phyloP scores from a whole-genome alignment of 2,329 filamentous ascomycete genomes.

The Rasamsonia emersonii region DNA sequence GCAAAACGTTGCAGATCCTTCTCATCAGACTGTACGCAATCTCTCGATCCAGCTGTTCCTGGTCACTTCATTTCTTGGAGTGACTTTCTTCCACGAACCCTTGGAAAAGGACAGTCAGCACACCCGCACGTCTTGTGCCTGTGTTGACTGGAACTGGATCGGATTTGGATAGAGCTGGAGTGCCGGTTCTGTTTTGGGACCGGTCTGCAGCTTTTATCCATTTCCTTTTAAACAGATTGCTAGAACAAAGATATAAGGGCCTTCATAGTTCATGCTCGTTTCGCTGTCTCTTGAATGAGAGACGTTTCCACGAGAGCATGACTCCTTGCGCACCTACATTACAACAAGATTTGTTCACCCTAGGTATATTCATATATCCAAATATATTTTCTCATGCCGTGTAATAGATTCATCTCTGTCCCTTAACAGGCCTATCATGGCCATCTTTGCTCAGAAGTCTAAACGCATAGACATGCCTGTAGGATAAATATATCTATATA shows the following conservation, averaged over 20 bases:
- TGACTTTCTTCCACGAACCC: slow-evolving; percentile 18
- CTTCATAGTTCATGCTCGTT: slow-evolving; percentile 40
- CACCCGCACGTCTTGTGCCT: slow-evolving; percentile 34
- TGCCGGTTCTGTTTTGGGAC: no score
- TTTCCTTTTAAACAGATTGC: slow-evolving; percentile 19
- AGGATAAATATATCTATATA: no score
- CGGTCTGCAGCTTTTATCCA: slow-evolving; percentile 4
- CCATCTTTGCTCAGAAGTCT: no score
- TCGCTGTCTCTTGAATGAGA: slow-evolving; percentile 13
- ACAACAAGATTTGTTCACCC: slow-evolving; percentile 1
- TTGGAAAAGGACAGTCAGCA: slow-evolving; percentile 29
- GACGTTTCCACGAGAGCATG: slow-evolving; percentile 33
- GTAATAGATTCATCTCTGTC: background rate
- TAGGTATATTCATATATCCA: background rate
- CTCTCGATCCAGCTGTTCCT: slow-evolving; percentile 27
- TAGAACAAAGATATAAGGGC: slow-evolving; percentile 29
- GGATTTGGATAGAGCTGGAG: slow-evolving; percentile 11
- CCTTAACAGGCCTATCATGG: background rate
- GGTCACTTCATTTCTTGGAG: slow-evolving; percentile 10
- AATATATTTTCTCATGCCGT: background rate
- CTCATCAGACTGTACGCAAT: slow-evolving; percentile 18
- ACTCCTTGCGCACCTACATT: slow-evolving; percentile 34
- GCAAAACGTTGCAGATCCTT: no score
- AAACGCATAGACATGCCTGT: no score
- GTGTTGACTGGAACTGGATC: slow-evolving; percentile 32